Evolutionary conservation across 768 basidiomycete species (phyloP).

Genomic region (Suillus sp.): DNA sequence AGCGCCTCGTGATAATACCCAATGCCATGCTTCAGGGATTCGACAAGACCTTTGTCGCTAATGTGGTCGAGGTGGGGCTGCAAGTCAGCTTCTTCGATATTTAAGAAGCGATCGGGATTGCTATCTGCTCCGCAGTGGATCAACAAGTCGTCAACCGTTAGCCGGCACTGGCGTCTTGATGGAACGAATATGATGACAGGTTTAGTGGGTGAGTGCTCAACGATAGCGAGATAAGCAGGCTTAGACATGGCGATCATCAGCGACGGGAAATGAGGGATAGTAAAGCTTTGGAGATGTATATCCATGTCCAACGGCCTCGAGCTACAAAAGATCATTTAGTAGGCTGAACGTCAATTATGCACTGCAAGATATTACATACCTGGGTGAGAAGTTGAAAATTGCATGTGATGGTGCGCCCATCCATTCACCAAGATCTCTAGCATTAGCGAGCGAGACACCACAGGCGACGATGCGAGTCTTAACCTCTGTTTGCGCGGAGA

Average conservation of each 20-base stretch:
- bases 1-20: slow-evolving; percentile 97
- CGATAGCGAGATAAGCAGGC: slow-evolving; percentile 90
- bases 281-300: slow-evolving; percentile 94
- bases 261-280: slow-evolving; percentile 96
- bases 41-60: slow-evolving; percentile 70
- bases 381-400: slow-evolving; percentile 97
- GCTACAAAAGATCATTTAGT: slow-evolving; percentile 41
- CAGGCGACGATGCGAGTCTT: slow-evolving; percentile 95
- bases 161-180: slow-evolving; percentile 88
- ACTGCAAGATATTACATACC: slow-evolving; percentile 48
- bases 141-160: slow-evolving; percentile 90
- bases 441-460: slow-evolving; percentile 93
- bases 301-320: slow-evolving; percentile 98
- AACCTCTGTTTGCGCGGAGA: slow-evolving; percentile 89
- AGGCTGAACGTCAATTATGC: neutral
- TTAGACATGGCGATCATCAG: slow-evolving; percentile 99
- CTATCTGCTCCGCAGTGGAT: slow-evolving; percentile 89
- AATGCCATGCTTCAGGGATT: slow-evolving; percentile 86
- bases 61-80: slow-evolving; percentile 89
- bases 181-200: slow-evolving; percentile 94
- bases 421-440: slow-evolving; percentile 96
- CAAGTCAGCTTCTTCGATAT: slow-evolving; percentile 80
- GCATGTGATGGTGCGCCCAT: slow-evolving; percentile 92
- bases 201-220: slow-evolving; percentile 82
- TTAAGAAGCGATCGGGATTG: slow-evolving; percentile 83